These are phyloP conservation scores for Taphrina flavorubra DNA, from an alignment of 1,139 yeast species.

Conservation along the genomic window DNA sequence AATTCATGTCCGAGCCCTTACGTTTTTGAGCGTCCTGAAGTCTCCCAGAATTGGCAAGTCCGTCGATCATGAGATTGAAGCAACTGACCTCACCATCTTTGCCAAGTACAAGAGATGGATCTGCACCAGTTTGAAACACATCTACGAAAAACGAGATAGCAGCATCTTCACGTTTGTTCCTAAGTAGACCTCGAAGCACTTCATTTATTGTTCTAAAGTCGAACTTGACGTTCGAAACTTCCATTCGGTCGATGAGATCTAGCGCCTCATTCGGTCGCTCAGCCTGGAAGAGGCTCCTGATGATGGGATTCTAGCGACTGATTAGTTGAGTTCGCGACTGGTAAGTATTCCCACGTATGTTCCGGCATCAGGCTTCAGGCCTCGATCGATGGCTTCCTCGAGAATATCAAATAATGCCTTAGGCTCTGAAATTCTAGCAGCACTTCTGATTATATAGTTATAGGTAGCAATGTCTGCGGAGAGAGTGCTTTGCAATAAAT, in stretches of 20 bases:
- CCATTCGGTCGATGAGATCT: constrained; percentile 25
- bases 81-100: constrained; percentile 18
- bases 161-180: constrained; percentile 13
- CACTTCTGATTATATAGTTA: constrained; percentile 22
- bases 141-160: constrained; percentile 24
- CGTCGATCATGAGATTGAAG: constrained; percentile 9
- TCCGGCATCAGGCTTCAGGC: constrained; percentile 18
- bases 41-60: constrained; percentile 6
- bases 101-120: constrained; percentile 6
- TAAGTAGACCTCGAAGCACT: constrained; percentile 23
- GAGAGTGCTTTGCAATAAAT: neutral
- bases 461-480: constrained; percentile 10
- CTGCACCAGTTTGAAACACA: neutral
- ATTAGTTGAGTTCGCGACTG: neutral
- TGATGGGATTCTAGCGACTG: constrained; percentile 20
- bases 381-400: constrained; percentile 18
- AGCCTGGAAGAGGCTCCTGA: constrained; percentile 8
- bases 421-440: constrained; percentile 11
- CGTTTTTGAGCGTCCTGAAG: constrained; percentile 25
- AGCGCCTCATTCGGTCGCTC: constrained; percentile 20
- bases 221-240: constrained; percentile 19
- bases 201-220: constrained; percentile 17
- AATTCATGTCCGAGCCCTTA: neutral
- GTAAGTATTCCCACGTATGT: constrained; percentile 12
- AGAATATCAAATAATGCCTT: constrained; percentile 4